Conservation (phyloP, 2,329 filamentous ascomycete genomes). For the Sporothrix brasiliensis region DNA sequence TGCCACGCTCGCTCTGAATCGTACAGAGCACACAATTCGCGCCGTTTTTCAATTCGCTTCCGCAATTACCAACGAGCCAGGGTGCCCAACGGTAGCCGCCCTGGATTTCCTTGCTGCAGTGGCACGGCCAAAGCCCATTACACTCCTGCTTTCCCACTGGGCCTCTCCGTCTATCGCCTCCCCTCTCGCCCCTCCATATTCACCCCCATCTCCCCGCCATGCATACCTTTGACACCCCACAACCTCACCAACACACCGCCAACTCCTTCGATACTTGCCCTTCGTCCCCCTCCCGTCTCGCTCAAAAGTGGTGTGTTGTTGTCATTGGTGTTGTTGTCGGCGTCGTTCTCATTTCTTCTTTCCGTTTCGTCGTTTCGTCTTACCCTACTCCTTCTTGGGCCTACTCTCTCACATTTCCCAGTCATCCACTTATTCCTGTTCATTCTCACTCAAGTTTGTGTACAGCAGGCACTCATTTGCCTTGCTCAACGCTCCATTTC, state of each 20-base stretch:
- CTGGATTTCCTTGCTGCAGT: background rate
- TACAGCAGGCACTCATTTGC: constrained; percentile 37
- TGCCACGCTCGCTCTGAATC: constrained; percentile 17
- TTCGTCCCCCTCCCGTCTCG: constrained; percentile 1
- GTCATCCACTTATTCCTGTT: constrained; percentile 8
- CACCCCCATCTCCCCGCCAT: constrained; percentile 20
- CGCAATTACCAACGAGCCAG: background rate
- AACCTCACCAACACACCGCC: constrained; percentile 30
- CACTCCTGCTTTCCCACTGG: background rate
- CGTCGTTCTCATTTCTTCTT: background rate
- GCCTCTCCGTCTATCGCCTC: background rate
- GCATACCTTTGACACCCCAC: constrained; percentile 24
- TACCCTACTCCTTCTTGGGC: background rate
- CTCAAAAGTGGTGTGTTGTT: background rate
- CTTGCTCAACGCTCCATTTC: constrained; percentile 30
- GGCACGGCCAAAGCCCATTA: background rate
- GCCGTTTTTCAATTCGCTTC: background rate
- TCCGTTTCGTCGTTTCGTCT: background rate
- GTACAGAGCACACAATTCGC: background rate
- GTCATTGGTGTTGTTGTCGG: constrained; percentile 10
- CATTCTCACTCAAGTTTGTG: background rate
- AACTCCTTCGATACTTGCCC: constrained; percentile 13
- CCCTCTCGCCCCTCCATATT: constrained; percentile 26
- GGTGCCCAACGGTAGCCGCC: background rate
- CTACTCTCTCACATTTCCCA: background rate